Evolutionary conservation across 2,329 filamentous ascomycete genomes (phyloP).

Genomic region (Claviceps citrina): DNA sequence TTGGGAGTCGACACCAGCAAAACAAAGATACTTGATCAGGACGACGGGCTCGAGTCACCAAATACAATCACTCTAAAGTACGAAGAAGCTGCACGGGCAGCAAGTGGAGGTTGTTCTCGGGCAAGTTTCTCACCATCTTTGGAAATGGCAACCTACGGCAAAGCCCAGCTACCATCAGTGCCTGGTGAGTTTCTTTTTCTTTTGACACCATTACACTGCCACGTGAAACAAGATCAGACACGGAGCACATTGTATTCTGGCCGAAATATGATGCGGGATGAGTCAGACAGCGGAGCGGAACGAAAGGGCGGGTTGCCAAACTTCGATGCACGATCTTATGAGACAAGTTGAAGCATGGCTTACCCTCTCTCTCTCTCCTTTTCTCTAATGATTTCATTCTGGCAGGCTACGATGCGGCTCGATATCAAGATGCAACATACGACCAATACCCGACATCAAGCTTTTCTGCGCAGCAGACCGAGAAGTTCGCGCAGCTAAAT

Average conservation of each 20-base stretch:
- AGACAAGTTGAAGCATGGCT: too few species aligned
- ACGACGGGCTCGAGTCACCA: constrained; percentile 42
- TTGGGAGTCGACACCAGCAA: constrained; percentile 38
- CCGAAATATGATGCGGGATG: too few species aligned
- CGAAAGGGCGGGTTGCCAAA: too few species aligned
- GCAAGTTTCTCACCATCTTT: constrained; percentile 38
- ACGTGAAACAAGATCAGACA: background rate
- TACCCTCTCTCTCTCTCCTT: too few species aligned
- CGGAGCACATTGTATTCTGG: background rate
- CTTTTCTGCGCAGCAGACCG: constrained; percentile 31
- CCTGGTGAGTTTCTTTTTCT: constrained; percentile 62
- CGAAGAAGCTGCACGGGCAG: constrained; percentile 39
- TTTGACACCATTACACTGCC: too few species aligned
- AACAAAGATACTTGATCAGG: constrained; percentile 38
- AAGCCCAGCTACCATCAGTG: constrained; percentile 59
- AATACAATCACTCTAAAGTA: constrained; percentile 40
- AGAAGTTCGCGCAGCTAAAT: constrained; percentile 37
- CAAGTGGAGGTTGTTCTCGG: constrained; percentile 36
- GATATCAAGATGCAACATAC: constrained; percentile 43
- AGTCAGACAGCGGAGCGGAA: too few species aligned
- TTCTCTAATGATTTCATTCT: constrained; percentile 13
- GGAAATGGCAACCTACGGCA: constrained; percentile 48
- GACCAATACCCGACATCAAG: constrained; percentile 35
- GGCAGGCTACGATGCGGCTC: constrained; percentile 43
- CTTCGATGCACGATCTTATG: too few species aligned